Conservation (phyloP, 2,329 filamentous ascomycete species). For the Colletotrichum australisinense region DNA sequence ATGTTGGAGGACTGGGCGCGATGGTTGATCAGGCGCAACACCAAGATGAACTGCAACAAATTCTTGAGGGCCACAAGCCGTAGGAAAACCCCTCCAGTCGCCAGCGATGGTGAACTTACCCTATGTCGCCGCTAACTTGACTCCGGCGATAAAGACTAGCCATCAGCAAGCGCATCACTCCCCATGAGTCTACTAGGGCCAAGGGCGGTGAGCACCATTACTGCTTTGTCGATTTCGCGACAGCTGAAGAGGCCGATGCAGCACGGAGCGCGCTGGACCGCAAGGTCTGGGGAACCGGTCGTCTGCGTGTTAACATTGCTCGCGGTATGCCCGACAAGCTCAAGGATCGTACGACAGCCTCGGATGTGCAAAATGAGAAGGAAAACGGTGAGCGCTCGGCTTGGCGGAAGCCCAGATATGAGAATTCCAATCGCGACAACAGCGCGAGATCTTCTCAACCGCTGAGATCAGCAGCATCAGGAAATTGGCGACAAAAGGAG, state of each 20-base stretch:
- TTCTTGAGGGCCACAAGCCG: conserved; percentile 60
- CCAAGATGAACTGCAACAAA: conserved; percentile 55
- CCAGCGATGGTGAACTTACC: neutral
- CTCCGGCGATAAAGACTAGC: conserved; percentile 38
- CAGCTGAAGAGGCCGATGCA: conserved; percentile 61
- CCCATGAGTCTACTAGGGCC: conserved; percentile 64
- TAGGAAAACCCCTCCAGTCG: conserved; percentile 40
- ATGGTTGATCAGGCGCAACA: conserved; percentile 61
- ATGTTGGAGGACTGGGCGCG: conserved; percentile 61
- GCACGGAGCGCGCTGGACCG: conserved; percentile 59
- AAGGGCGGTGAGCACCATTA: conserved; percentile 69
- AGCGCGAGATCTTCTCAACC: neutral
- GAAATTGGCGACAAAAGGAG: conserved; percentile 19
- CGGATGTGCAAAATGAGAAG: neutral
- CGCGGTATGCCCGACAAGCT: conserved; percentile 4
- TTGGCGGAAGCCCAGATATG: neutral
- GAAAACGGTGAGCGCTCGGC: neutral
- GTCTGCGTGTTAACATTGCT: neutral
- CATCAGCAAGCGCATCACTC: conserved; percentile 67
- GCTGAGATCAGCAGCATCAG: conserved; percentile 3
- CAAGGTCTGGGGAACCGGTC: conserved; percentile 39
- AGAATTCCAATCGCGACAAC: too few species aligned
- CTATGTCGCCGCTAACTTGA: conserved; percentile 19
- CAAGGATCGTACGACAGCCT: neutral
- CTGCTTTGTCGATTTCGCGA: conserved; percentile 73